phyloP scores from a whole-genome alignment of 305 asterid species.

The Euphrasia arctica region DNA sequence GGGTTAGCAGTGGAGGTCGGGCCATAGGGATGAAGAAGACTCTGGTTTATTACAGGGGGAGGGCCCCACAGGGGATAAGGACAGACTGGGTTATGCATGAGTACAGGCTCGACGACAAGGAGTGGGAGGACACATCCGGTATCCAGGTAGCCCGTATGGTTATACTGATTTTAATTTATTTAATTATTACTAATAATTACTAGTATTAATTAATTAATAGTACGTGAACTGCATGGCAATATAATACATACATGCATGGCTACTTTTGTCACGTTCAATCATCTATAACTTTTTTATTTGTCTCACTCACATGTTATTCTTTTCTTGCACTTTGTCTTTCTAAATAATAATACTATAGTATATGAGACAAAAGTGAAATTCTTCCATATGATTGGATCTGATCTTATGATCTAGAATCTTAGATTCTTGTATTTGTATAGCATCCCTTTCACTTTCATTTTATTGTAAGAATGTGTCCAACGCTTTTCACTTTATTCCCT shows the following conservation, averaged over 20 bases:
- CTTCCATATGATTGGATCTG: slow-evolving; percentile 43
- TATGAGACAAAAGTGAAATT: slow-evolving; percentile 76
- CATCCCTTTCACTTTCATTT: slow-evolving; percentile 52
- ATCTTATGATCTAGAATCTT: slow-evolving; percentile 35
- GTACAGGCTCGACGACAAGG: slow-evolving; percentile 82
- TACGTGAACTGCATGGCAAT: slow-evolving; percentile 66
- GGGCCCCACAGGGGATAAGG: slow-evolving; percentile 89
- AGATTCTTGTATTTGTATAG: slow-evolving; percentile 36
- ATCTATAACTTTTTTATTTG: slow-evolving; percentile 31
- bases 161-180: slow-evolving; percentile 24
- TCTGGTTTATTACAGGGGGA: slow-evolving; percentile 73
- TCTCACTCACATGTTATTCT: slow-evolving; percentile 43
- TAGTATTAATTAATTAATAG: background rate
- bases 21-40: slow-evolving; percentile 96
- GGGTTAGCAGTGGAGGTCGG: slow-evolving; percentile 66
- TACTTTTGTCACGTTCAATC: slow-evolving; percentile 45
- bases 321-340: slow-evolving; percentile 86
- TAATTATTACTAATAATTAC: background rate
- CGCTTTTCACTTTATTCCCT: slow-evolving; percentile 89
- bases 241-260: slow-evolving; percentile 52
- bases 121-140: slow-evolving; percentile 68
- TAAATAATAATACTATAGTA: slow-evolving; percentile 24
- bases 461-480: slow-evolving; percentile 59
- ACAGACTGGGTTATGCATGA: slow-evolving; percentile 99
- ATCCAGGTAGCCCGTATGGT: slow-evolving; percentile 85